Evolutionary conservation across 768 basidiomycete genomes (phyloP).

Genomic region (Leucosporidium yakuticum): DNA sequence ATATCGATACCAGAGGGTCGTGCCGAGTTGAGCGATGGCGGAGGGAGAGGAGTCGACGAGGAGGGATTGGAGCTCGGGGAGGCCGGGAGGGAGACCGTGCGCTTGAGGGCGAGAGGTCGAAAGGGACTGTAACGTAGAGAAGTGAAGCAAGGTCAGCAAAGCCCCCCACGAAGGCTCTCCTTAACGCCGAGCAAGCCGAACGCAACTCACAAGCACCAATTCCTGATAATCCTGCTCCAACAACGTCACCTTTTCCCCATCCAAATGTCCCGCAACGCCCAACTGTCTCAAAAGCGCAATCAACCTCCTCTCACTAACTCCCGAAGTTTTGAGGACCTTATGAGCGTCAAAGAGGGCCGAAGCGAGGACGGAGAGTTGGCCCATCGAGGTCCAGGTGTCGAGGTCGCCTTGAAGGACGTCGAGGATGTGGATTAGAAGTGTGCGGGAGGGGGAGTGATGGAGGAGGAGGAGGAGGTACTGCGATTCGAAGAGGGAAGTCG

Average conservation of each 20-base stretch:
- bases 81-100: not conserved
- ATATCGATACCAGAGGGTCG: conserved; percentile 8
- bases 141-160: not conserved
- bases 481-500: too few relatives aligned
- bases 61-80: conserved; percentile 24
- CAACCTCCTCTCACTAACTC: not conserved
- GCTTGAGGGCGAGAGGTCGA: not conserved
- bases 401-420: conserved; percentile 14
- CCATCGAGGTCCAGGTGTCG: conserved; percentile 17
- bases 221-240: conserved; percentile 1
- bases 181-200: not conserved
- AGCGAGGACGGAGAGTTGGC: conserved; percentile 4
- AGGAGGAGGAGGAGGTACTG: conserved; percentile 19
- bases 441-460: not conserved
- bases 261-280: conserved; percentile 1
- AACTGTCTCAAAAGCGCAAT: conserved; percentile 4
- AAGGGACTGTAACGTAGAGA: not conserved
- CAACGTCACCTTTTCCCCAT: not conserved
- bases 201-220: not conserved
- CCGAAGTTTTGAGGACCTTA: not conserved
- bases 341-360: not conserved
- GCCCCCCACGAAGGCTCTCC: too few relatives aligned
- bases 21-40: conserved; percentile 14
- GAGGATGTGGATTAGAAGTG: conserved; percentile 13
- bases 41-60: conserved; percentile 10